These are phyloP conservation scores for Boletus coccyginus DNA, from an alignment of 768 basidiomycete genomes.

Conservation along the genomic window DNA sequence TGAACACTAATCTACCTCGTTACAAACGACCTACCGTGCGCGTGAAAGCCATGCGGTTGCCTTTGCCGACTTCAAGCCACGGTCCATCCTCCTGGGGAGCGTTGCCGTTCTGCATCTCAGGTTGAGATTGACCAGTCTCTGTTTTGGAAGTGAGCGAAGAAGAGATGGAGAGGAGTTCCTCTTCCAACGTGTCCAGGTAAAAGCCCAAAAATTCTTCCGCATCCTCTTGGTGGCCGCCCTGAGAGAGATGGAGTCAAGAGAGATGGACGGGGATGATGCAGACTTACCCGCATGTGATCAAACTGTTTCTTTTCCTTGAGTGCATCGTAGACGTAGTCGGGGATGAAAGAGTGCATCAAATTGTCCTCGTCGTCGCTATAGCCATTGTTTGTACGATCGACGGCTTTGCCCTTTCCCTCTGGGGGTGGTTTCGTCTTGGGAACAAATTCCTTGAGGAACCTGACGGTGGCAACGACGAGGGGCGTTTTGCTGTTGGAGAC, in stretches of 20 bases:
- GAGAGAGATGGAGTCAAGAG: slow-evolving; percentile 2
- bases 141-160: slow-evolving; percentile 46
- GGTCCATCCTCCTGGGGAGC: slow-evolving; percentile 55
- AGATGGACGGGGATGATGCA: background rate
- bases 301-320: slow-evolving; percentile 93
- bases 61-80: slow-evolving; percentile 93
- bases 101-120: slow-evolving; percentile 10
- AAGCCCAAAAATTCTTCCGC: slow-evolving; percentile 99
- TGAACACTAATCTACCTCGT: background rate
- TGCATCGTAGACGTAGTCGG: slow-evolving; percentile 85
- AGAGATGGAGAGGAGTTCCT: slow-evolving; percentile 76
- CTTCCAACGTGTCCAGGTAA: slow-evolving; percentile 91
- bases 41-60: slow-evolving; percentile 77
- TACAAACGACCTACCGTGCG: slow-evolving; percentile 57
- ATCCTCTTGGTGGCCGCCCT: slow-evolving; percentile 95
- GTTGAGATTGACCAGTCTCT: slow-evolving; percentile 18
- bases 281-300: slow-evolving; percentile 83
- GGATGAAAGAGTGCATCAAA: slow-evolving; percentile 71
- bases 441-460: slow-evolving; percentile 78
- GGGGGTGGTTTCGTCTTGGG: slow-evolving; percentile 23
- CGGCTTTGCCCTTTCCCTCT: slow-evolving; percentile 39
- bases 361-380: slow-evolving; percentile 46
- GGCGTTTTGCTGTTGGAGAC: slow-evolving; percentile 40
- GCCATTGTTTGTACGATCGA: slow-evolving; percentile 29
- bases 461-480: slow-evolving; percentile 63